These are phyloP conservation scores for Exophiala bonariae DNA, from an alignment of 2,329 filamentous ascomycete genomes.

Conservation along the genomic window DNA sequence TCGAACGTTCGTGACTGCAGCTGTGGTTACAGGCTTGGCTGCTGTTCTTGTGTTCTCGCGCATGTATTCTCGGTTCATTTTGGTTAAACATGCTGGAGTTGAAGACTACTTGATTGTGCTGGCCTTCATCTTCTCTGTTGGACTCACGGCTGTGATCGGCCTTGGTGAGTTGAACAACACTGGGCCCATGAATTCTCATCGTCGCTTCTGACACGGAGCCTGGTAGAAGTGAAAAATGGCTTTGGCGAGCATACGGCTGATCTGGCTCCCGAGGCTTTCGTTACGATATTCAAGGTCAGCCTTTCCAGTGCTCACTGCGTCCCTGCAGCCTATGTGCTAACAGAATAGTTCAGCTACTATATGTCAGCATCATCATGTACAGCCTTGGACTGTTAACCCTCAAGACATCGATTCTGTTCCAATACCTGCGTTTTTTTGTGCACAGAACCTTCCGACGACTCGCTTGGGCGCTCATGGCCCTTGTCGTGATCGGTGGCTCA, in stretches of 20 bases:
- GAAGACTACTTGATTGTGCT: not conserved
- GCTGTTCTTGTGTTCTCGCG: not conserved
- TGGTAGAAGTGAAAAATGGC: not conserved
- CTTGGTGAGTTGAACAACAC: too few relatives aligned
- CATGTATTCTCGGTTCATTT: not conserved
- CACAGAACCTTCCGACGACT: conserved; percentile 35
- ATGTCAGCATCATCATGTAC: conserved; percentile 35
- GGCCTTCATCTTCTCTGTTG: not conserved
- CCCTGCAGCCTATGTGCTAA: too few relatives aligned
- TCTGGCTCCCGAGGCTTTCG: not conserved
- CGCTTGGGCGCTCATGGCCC: conserved; percentile 39
- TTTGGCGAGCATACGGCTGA: not conserved
- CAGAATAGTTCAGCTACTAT: too few relatives aligned
- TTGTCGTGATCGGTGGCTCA: conserved; percentile 21
- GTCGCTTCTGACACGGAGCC: too few relatives aligned
- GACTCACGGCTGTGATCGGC: not conserved
- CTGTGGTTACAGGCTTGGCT: not conserved
- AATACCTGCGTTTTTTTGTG: conserved; percentile 49
- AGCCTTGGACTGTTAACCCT: conserved; percentile 40
- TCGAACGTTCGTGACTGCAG: not conserved
- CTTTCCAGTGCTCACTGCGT: not conserved
- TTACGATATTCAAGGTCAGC: not conserved
- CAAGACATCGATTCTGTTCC: conserved; percentile 50
- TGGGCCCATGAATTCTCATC: too few relatives aligned
- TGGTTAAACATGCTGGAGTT: not conserved